Base-by-base conservation (phyloP, 2,329 filamentous ascomycete species). In the Arachnopeziza araneosa region DNA sequence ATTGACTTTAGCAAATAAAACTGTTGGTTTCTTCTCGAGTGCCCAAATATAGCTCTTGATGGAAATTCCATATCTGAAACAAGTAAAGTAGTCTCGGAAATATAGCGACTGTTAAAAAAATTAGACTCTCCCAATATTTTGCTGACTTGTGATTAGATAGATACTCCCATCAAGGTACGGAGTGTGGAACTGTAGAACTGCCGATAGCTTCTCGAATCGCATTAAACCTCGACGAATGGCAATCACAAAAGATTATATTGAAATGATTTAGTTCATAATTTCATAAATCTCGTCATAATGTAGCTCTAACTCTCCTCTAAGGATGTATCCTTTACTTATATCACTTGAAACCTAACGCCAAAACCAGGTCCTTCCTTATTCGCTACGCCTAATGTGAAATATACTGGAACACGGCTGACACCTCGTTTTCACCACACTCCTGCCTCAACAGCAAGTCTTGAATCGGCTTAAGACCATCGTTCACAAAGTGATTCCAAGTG, bases 401-500 rank as follows among this genome's bases (percentile, higher is more conserved):
- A 75, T 98, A 99, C 80, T 99, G 95, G 73, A 99, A 99, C 36
- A 98, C 92, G 12, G 93, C 91, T 65, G 91, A 97, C 9, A 99
- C 92, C 70, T 91, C 90, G 24, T 80, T 78, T 74, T 93, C 87
- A 3, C 80, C 83, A 60, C 83, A 84, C 76, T 99, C 95, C 75
- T 98, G 95, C 65, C 93, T 83, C 54, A 99, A 78, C 70, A 99
- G 72, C 72, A 97, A 75, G 77, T 99, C 95, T 74, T 99, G 93
- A 61, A 99, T 99, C 61, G 83, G 82, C 64, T 85, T 83, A 71
- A 99, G 75, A 0, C 85, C 87, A 2, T 87, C 84, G 69, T 96
- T 97, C 51, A 89, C 84, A 76, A 97, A 96, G 75, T 99, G 95
- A 71, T 99, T 99, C 95, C 95, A 99, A n/a, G 91, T 93, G 75